Evolutionary conservation across 2,329 filamentous ascomycete species (phyloP).

Genomic region (Cercospora nicotianae): DNA sequence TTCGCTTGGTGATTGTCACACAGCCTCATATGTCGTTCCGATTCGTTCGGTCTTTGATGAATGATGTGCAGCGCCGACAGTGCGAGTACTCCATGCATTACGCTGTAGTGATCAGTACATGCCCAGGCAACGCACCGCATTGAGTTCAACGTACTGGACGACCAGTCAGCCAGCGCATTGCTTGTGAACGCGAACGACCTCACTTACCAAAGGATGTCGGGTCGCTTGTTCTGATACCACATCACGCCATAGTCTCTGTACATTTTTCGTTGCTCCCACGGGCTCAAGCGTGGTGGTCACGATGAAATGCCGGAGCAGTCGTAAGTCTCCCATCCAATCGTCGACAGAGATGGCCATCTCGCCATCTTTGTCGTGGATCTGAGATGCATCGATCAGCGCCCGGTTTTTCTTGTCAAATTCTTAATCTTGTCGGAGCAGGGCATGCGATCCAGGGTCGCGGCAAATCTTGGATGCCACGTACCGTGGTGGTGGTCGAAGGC

Average conservation of each 20-base stretch:
- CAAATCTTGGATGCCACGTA: constrained; percentile 1
- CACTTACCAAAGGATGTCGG: constrained; percentile 16
- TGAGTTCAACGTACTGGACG: background rate
- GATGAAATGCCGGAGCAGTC: constrained; percentile 19
- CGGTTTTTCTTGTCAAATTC: no score
- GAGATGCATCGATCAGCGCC: no score
- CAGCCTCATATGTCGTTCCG: constrained; percentile 12
- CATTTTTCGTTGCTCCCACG: constrained; percentile 9
- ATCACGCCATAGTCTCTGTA: constrained; percentile 18
- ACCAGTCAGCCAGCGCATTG: background rate
- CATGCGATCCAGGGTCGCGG: background rate
- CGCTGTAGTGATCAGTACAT: background rate
- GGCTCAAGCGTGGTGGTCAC: constrained; percentile 11
- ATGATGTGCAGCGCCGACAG: constrained; percentile 20
- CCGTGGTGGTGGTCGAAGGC: constrained; percentile 17
- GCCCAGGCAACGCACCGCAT: background rate
- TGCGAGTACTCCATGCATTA: constrained; percentile 21
- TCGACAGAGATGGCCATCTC: background rate
- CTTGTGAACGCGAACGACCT: background rate
- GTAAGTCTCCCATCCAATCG: constrained; percentile 23
- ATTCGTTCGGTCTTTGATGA: constrained; percentile 6
- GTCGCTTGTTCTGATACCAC: constrained; percentile 18
- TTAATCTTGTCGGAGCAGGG: no score
- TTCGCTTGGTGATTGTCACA: constrained; percentile 22
- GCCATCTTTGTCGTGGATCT: background rate